Evolutionary conservation across 768 basidiomycete species (phyloP), one percentile per base, ranked within the genome.

Genomic region (Terana coerulea): DNA sequence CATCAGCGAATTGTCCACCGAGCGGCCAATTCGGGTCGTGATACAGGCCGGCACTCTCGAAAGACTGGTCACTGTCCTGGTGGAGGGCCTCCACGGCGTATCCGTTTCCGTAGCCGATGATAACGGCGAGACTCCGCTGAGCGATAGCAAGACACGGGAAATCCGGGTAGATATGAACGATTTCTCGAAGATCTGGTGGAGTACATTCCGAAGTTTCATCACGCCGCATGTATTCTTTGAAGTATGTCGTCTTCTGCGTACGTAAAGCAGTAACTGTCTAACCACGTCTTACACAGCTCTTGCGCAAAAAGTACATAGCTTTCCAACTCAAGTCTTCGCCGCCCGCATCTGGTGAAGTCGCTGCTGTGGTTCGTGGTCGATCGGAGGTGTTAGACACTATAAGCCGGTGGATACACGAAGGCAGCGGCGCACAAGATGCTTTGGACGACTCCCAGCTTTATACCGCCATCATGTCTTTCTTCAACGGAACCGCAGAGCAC

Each of bases 31-130:
- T 30, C 80, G 88, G 11, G 89, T 90, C 0, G 67, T 88, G 11
- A 85, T 93, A 5, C 80, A 86, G 57, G 87, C 88, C 2, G 91
- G 89, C 8, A 88, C 89, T 0, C 69, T 92, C 14, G 85, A 86
- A 53, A 74, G 79, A 24, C 72, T 93, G 1, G 85, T 92, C 9
- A 80, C 83, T 35, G 77, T 91, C 9, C 75, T 93, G 14, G 82
- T 89, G 0, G 84, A 88, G 60, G 91, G 91, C 3, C 70, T 92
- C 17, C 81, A 81, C 42, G 83, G 83, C 28, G 81, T 92, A 3
- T 84, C 86, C 0, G 88, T 91, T 0, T 84, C 86, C 0, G 86
- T 90, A 3, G 81, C 91, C 0, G 90, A 93, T 57, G 90, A 92
- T 61, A 91, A 90, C 58, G 91, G 91, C 0, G 88, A 92, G 65